These are phyloP conservation scores for Penicillium subrubescens DNA, from an alignment of 495 filamentous ascomycete genomes.

Conservation along the genomic window DNA sequence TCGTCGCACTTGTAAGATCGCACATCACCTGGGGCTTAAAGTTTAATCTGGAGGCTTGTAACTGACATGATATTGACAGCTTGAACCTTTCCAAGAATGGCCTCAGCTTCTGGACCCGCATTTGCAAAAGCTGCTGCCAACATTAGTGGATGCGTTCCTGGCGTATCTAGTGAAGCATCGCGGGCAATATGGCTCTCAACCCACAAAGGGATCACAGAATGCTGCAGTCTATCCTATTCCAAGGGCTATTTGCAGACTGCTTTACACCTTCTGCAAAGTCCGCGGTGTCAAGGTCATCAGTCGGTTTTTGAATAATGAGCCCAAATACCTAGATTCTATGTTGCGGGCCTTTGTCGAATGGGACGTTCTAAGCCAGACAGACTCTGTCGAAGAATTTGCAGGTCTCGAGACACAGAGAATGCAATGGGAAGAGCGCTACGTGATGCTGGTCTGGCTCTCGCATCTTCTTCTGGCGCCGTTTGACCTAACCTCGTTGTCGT, in stretches of 20 bases:
- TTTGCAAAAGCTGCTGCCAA: conserved; percentile 70
- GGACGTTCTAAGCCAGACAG: conserved; percentile 26
- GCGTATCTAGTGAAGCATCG: conserved; percentile 56
- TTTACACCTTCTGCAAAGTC: conserved; percentile 94
- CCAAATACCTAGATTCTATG: conserved; percentile 77
- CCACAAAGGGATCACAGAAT: conserved; percentile 32
- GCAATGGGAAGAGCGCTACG: conserved; percentile 85
- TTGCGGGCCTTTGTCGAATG: conserved; percentile 64
- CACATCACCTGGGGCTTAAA: background rate
- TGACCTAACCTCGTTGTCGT: conserved; percentile 83
- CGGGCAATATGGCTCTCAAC: conserved; percentile 37
- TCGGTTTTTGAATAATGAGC: conserved; percentile 86
- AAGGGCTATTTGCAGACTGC: conserved; percentile 70
- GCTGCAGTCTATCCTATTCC: conserved; percentile 57
- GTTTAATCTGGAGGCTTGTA: background rate
- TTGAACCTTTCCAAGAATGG: conserved; percentile 94
- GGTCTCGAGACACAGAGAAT: conserved; percentile 34
- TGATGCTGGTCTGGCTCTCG: conserved; percentile 89
- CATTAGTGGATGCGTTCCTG: conserved; percentile 73
- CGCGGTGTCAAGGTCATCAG: conserved; percentile 90
- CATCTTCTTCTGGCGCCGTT: conserved; percentile 93
- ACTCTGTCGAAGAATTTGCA: conserved; percentile 10
- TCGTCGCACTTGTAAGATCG: conserved; percentile 44
- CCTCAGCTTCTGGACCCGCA: conserved; percentile 94
- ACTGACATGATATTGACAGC: conserved; percentile 43